phyloP scores from a whole-genome alignment of 768 basidiomycete species.

The Boletus sp. region DNA sequence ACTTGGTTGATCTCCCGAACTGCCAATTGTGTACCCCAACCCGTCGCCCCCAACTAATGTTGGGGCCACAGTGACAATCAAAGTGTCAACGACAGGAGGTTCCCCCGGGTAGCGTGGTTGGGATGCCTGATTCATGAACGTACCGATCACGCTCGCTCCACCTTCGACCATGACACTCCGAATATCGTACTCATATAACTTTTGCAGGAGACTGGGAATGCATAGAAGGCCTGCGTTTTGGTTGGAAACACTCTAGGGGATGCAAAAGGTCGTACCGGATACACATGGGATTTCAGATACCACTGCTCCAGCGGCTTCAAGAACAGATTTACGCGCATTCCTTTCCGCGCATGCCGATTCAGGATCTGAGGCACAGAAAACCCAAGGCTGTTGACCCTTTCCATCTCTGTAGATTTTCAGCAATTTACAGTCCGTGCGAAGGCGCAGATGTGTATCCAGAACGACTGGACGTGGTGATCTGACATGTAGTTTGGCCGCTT shows the following conservation, averaged over 20 bases:
- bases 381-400: conserved; percentile 66
- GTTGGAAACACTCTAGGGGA: not conserved
- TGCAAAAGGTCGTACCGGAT: conserved; percentile 32
- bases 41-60: conserved; percentile 75
- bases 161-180: conserved; percentile 93
- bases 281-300: conserved; percentile 49
- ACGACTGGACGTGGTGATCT: conserved; percentile 79
- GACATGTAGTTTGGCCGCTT: conserved; percentile 29
- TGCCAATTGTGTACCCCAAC: conserved; percentile 46
- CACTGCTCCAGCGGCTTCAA: conserved; percentile 65
- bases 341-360: conserved; percentile 13
- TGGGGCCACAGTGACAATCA: conserved; percentile 87
- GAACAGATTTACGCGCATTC: conserved; percentile 36
- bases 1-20: conserved; percentile 12
- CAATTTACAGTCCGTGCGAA: conserved; percentile 65
- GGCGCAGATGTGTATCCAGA: conserved; percentile 72
- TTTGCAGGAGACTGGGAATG: conserved; percentile 47
- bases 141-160: conserved; percentile 76
- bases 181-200: conserved; percentile 56
- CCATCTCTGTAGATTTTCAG: conserved; percentile 59
- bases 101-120: conserved; percentile 4
- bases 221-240: conserved; percentile 36
- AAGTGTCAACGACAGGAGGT: conserved; percentile 52
- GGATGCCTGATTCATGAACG: conserved; percentile 29
- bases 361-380: conserved; percentile 46